Percentiles rank a stretch among this genome's conserved stretches.
phyloP scores from a whole-genome alignment of 805 yeast species.

The Blastobotrys terrestris region DNA sequence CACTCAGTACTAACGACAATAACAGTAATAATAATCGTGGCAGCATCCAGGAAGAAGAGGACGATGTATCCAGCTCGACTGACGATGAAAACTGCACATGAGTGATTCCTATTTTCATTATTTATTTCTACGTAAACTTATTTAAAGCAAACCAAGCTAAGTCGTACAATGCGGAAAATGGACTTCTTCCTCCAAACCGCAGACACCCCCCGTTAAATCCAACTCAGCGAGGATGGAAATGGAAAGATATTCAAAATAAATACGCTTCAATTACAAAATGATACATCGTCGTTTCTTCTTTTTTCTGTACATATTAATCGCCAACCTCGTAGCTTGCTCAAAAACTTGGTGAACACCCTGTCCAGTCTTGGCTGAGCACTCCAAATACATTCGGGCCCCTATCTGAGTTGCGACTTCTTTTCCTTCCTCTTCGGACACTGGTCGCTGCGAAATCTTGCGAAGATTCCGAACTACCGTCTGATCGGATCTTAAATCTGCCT shows the following conservation, averaged over 20 bases:
- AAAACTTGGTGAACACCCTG: conserved; percentile 91
- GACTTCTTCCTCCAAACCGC: not conserved
- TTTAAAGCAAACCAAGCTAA: not conserved
- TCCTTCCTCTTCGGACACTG: conserved; percentile 43
- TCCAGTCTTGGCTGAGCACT: conserved; percentile 84
- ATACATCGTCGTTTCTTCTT: conserved; percentile 2
- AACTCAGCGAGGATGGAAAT: too few species aligned
- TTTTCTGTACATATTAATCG: conserved; percentile 26
- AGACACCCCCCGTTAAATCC: too few species aligned
- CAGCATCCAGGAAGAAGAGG: not conserved
- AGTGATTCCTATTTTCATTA: not conserved
- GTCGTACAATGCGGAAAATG: too few species aligned
- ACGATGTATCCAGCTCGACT: not conserved
- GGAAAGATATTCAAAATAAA: too few species aligned
- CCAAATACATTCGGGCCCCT: conserved; percentile 76
- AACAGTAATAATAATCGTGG: not conserved
- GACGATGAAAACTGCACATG: not conserved
- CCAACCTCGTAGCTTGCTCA: conserved; percentile 79
- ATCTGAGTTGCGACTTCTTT: conserved; percentile 64
- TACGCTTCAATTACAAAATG: conserved; percentile 1
- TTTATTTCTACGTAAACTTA: too few species aligned
- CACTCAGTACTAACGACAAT: not conserved
- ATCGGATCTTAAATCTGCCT: conserved; percentile 60
- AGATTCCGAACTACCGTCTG: conserved; percentile 12
- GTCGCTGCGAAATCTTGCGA: conserved; percentile 42